These are phyloP conservation scores for Fusarium duplospermum DNA, from an alignment of 2,329 filamentous ascomycete genomes.

Conservation along the genomic window DNA sequence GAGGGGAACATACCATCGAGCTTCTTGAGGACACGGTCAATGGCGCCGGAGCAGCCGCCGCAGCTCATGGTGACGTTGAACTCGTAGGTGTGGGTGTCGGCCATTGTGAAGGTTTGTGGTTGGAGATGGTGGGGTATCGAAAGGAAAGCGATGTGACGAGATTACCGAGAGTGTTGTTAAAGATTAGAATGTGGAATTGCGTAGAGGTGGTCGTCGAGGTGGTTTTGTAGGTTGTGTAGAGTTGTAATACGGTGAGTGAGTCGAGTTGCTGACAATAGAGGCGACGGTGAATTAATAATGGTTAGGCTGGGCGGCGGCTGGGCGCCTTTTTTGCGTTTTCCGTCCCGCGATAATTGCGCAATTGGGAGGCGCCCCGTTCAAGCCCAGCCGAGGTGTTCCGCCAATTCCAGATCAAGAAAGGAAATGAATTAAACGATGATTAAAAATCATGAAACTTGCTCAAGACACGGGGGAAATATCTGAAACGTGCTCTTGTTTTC, in stretches of 20 bases:
- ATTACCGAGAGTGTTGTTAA: slow-evolving; percentile 7
- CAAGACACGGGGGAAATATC: slow-evolving; percentile 38
- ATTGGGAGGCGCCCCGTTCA: slow-evolving; percentile 20
- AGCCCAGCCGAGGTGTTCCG: slow-evolving; percentile 10
- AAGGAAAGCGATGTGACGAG: slow-evolving; percentile 6
- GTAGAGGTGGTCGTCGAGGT: not conserved
- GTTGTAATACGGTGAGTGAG: not conserved
- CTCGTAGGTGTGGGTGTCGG: slow-evolving; percentile 88
- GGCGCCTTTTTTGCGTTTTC: slow-evolving; percentile 6
- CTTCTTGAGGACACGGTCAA: slow-evolving; percentile 92
- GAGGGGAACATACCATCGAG: slow-evolving; percentile 75
- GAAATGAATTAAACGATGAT: not conserved
- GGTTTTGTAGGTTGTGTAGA: slow-evolving; percentile 1
- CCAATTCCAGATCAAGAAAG: slow-evolving; percentile 10
- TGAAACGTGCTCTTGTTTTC: slow-evolving; percentile 23
- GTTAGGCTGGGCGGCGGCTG: not conserved
- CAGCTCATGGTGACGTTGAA: slow-evolving; percentile 96
- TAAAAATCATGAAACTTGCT: slow-evolving; percentile 40
- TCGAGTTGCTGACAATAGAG: slow-evolving; percentile 27
- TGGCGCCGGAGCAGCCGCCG: slow-evolving; percentile 93
- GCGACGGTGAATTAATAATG: slow-evolving; percentile 41
- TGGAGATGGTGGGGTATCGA: slow-evolving; percentile 35
- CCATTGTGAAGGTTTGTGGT: slow-evolving; percentile 63
- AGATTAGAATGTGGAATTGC: not conserved
- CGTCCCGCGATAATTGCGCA: slow-evolving; percentile 43